Conservation (phyloP, 345 rosid species). For the Sonneratia caseolaris region DNA sequence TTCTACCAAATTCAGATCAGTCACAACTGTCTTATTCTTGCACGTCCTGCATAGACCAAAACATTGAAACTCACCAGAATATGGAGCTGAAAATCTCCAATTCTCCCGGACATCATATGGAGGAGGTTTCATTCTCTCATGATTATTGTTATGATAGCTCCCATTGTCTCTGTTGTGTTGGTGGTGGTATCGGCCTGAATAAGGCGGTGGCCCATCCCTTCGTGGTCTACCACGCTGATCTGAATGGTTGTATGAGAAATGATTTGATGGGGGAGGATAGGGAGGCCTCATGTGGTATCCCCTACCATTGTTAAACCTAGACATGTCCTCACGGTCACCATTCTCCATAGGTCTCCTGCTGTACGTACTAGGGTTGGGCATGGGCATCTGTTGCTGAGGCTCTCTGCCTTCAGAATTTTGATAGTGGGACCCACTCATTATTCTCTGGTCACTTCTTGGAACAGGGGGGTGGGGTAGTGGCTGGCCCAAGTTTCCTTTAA, state of each 20-base stretch:
- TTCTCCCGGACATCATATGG: constrained; percentile 48
- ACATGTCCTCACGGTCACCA: constrained; percentile 36
- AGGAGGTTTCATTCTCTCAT: constrained; percentile 59
- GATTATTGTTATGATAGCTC: constrained; percentile 38
- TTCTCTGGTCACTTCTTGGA: constrained; percentile 31
- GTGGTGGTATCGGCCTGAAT: constrained; percentile 41
- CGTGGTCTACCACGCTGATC: constrained; percentile 43
- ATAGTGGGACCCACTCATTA: constrained; percentile 33
- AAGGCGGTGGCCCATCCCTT: constrained; percentile 49
- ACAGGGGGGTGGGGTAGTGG: constrained; percentile 27
- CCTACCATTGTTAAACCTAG: constrained; percentile 27
- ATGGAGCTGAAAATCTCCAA: constrained; percentile 59
- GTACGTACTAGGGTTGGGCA: constrained; percentile 38
- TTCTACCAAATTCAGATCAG: neutral
- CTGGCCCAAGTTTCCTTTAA: constrained; percentile 40
- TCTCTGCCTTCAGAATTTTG: constrained; percentile 46
- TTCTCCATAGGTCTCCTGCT: constrained; percentile 26
- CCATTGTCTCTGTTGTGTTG: constrained; percentile 37
- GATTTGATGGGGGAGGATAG: constrained; percentile 53
- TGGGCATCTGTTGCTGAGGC: constrained; percentile 27
- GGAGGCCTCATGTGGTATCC: constrained; percentile 56
- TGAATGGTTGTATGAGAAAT: constrained; percentile 51
- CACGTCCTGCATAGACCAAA: too few relatives aligned
- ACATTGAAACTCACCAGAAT: constrained; percentile 32
- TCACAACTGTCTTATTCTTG: neutral